These are phyloP conservation scores for Ligustrum vulgare DNA, from an alignment of 257 asterid genomes.

Conservation along the genomic window DNA sequence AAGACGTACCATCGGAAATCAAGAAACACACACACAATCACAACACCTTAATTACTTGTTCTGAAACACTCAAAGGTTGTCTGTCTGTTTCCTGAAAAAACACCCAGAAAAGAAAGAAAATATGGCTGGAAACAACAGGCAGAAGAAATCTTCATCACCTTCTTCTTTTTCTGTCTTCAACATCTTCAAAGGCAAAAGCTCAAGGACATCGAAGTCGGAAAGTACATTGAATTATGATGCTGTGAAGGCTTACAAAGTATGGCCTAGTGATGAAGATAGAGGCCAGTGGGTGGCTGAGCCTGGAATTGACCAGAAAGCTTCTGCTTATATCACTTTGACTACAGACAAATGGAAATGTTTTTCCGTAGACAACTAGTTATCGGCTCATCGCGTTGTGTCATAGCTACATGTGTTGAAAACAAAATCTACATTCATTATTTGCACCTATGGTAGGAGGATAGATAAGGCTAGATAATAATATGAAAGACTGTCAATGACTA, in stretches of 20 bases:
- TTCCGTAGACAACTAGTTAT: conserved; percentile 3
- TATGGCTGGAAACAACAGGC: conserved; percentile 38
- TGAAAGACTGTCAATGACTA: background rate
- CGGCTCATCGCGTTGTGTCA: background rate
- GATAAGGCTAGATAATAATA: background rate
- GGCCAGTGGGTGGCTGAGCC: conserved; percentile 69
- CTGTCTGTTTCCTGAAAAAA: background rate
- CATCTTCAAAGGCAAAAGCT: conserved; percentile 33
- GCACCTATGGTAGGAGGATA: background rate
- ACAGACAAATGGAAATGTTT: conserved; percentile 41
- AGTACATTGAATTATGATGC: conserved; percentile 28
- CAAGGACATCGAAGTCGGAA: conserved; percentile 25
- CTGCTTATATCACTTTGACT: conserved; percentile 43
- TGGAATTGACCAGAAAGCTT: conserved; percentile 53
- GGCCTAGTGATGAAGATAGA: conserved; percentile 55
- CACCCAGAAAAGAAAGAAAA: background rate
- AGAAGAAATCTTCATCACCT: conserved; percentile 24
- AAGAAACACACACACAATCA: background rate
- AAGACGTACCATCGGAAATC: conserved; percentile 8
- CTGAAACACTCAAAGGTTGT: background rate
- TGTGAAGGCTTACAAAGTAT: conserved; percentile 50
- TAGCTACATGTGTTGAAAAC: background rate
- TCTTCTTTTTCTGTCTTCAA: conserved; percentile 33
- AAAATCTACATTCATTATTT: background rate
- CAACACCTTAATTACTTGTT: background rate